These are phyloP conservation scores for Neurospora crassa DNA, from an alignment of 2,329 filamentous ascomycete genomes.

Conservation along the genomic window DNA sequence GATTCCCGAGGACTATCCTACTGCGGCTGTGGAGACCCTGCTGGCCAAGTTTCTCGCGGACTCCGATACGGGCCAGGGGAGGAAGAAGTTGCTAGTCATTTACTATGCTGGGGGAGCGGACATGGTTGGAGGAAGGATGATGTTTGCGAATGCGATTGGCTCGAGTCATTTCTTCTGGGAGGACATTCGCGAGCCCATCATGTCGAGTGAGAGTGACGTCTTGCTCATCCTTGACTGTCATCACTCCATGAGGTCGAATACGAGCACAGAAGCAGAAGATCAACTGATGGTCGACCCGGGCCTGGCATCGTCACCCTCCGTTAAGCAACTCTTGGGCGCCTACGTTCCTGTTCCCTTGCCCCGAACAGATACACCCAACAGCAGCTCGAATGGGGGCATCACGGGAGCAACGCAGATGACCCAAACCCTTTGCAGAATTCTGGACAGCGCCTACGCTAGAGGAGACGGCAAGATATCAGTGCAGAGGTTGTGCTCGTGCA, in stretches of 20 bases:
- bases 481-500: conserved; percentile 14
- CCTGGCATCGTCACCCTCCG: conserved; percentile 4
- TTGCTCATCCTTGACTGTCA: conserved; percentile 15
- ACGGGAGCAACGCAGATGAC: conserved; percentile 5
- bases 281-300: conserved; percentile 11
- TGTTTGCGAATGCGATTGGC: conserved; percentile 8
- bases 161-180: conserved; percentile 14
- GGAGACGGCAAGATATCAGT: conserved; percentile 8
- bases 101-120: conserved; percentile 14
- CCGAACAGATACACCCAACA: background rate
- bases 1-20: conserved; percentile 13
- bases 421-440: conserved; percentile 7
- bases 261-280: background rate
- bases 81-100: conserved; percentile 9
- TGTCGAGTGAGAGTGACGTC: conserved; percentile 11
- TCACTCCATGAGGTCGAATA: background rate
- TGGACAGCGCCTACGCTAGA: conserved; percentile 3
- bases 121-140: conserved; percentile 14
- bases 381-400: background rate
- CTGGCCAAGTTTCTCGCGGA: conserved; percentile 10
- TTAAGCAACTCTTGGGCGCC: conserved; percentile 15
- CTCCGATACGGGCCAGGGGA: background rate
- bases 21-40: conserved; percentile 13
- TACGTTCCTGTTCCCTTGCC: conserved; percentile 5
- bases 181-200: conserved; percentile 15